phyloP scores from a whole-genome alignment of 176 grass and related monocot genomes.

The Paspalum vaginatum region DNA sequence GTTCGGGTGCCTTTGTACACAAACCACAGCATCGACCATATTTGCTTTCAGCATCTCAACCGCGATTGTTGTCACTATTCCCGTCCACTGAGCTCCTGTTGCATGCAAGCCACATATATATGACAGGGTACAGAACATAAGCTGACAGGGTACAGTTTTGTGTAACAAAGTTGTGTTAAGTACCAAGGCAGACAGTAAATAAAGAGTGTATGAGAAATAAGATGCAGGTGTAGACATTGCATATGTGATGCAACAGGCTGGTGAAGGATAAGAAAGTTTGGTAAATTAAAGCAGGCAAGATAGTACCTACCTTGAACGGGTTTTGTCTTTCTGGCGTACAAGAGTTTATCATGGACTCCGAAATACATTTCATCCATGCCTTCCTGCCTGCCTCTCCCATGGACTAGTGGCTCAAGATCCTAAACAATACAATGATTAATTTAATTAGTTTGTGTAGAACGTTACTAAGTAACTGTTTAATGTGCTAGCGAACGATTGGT shows the following conservation, averaged over 20 bases:
- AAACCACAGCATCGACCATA: slow-evolving; percentile 91
- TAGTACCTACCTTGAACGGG: slow-evolving; percentile 85
- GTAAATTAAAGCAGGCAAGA: background rate
- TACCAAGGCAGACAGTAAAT: background rate
- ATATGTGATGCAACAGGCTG: background rate
- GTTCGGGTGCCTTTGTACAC: slow-evolving; percentile 84
- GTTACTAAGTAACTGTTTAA: background rate
- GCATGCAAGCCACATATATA: slow-evolving; percentile 3
- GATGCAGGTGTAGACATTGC: background rate
- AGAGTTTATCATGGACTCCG: slow-evolving; percentile 77
- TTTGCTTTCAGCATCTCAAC: slow-evolving; percentile 95
- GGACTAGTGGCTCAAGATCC: slow-evolving; percentile 77
- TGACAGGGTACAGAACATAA: background rate
- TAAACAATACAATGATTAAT: background rate
- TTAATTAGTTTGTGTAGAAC: background rate
- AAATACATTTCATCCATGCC: slow-evolving; percentile 78
- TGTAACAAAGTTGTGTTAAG: background rate
- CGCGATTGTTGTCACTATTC: slow-evolving; percentile 91
- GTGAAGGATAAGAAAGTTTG: background rate
- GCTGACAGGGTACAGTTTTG: background rate
- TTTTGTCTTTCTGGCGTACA: slow-evolving; percentile 87
- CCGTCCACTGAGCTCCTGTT: slow-evolving; percentile 87
- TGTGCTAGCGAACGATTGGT: background rate
- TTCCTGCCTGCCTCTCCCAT: slow-evolving; percentile 73
- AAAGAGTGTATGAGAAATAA: background rate